Evolutionary conservation across 148 eudicot species (phyloP), one percentile per base, ranked within the genome.

Genomic region (Gaultheria prostrata): DNA sequence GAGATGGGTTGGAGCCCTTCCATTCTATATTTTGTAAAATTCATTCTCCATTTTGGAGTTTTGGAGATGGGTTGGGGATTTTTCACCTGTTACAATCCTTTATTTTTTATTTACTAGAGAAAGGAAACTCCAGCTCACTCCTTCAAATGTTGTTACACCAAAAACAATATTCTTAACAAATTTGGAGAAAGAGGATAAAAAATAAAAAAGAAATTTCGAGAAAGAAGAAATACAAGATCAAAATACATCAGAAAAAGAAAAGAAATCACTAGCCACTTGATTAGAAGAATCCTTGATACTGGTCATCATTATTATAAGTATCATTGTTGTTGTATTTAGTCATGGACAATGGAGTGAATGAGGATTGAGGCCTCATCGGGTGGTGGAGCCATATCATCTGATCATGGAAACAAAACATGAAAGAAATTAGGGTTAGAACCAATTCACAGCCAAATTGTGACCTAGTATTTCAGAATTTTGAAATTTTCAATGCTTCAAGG

Each of bases 361-460:
- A 88, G 80, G 24, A 85, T 83, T n/a, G 82, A 88, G 67, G 89
- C 89, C 80, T 88, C 89, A 1, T 88, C 89, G 1, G 82, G 77
- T 8, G 80, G 82, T 12, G 89, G 89, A 43, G 18, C 85, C 32
- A 69, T 75, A 79, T 51, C 86, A 67, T 54, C 86, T 76, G 50
- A 10, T 33, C 12, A 72, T 35, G 53, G 32, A n/a, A 72, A 51
- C n/a, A 73, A 73, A 69, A 50, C 11, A 73, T 8, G 57, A 76
- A 76, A 26, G 7, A 76, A 76, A 43, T 8, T 76, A 76, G 6
- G 6, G 48, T 46, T 46, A 24, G 54, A 76, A 63, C 3, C 14
- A 43, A n/a, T 73, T 39, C 77, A 57, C 24, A n/a, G 20, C 39
- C 77, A 7, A 73, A 70, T 30, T 70, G 74, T 35, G 39, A 35